A percentile compares a stretch with the other conserved stretches of the same genome.
Evolutionary conservation across 2,329 filamentous ascomycete genomes (phyloP).

Genomic region (Ilyonectria robusta): DNA sequence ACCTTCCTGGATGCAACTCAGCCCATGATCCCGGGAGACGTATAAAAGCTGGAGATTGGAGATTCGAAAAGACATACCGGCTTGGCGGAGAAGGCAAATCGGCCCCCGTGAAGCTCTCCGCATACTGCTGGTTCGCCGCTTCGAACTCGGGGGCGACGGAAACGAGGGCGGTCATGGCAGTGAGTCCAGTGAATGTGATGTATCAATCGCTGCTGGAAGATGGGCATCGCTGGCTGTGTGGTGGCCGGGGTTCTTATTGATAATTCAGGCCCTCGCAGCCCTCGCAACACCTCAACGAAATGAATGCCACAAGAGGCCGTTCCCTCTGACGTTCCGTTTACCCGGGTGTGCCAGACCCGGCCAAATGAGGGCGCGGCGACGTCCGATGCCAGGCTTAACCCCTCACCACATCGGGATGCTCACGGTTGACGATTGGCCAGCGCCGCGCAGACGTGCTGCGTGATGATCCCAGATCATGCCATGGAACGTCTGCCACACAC

Average conservation of each 20-base stretch:
- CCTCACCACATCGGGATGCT: conserved; percentile 32
- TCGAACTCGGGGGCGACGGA: conserved; percentile 41
- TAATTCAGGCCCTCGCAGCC: conserved; percentile 12
- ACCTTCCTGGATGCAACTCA: conserved; percentile 50
- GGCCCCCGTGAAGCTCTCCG: conserved; percentile 38
- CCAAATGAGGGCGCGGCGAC: conserved; percentile 25
- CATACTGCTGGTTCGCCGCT: conserved; percentile 42
- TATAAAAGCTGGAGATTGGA: background rate
- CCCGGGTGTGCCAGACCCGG: conserved; percentile 33
- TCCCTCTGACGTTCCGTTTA: conserved; percentile 30
- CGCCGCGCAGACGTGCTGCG: conserved; percentile 21
- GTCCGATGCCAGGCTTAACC: conserved; percentile 35
- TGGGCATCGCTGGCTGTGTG: conserved; percentile 8
- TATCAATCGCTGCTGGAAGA: conserved; percentile 24
- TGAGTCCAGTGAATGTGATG: conserved; percentile 12
- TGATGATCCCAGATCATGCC: conserved; percentile 39
- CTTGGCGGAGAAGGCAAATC: conserved; percentile 42
- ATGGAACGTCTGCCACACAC: conserved; percentile 31
- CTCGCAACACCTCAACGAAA: conserved; percentile 17
- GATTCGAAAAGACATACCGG: conserved; percentile 34
- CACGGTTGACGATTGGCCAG: conserved; percentile 35
- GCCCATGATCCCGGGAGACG: conserved; percentile 29
- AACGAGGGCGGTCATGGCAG: conserved; percentile 22
- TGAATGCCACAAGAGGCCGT: background rate
- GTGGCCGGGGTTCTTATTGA: conserved; percentile 29